Evolutionary conservation across 1,284 basidiomycete species (phyloP).

Genomic region (Cyathus pygmaeus): DNA sequence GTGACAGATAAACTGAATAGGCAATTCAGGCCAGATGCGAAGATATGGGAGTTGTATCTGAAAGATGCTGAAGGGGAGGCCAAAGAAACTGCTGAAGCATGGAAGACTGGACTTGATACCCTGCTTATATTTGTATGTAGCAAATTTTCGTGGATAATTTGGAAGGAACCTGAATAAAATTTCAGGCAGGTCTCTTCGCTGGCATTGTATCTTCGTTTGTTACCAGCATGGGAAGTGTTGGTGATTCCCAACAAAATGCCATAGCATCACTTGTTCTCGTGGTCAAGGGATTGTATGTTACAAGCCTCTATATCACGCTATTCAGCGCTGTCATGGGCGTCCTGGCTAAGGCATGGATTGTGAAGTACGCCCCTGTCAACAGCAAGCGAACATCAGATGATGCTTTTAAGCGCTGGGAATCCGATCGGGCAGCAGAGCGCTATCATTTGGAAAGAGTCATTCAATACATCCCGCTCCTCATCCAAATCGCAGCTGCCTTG

Average conservation of each 20-base stretch:
- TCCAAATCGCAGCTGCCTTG: constrained; percentile 4
- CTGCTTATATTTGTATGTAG: constrained; percentile 5
- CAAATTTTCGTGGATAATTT: too few relatives aligned
- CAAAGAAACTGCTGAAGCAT: constrained; percentile 3
- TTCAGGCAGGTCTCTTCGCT: constrained; percentile 10
- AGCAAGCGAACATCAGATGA: neutral
- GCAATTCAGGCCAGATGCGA: constrained; percentile 4
- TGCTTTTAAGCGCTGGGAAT: constrained; percentile 1
- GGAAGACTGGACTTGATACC: constrained; percentile 8
- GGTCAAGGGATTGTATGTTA: constrained; percentile 1
- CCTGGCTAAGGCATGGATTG: constrained; percentile 5
- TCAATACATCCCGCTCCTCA: neutral
- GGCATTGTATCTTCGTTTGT: constrained; percentile 5
- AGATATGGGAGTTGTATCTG: constrained; percentile 5
- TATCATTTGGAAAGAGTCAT: constrained; percentile 1
- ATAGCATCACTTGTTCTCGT: neutral
- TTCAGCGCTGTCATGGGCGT: constrained; percentile 7
- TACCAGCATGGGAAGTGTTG: neutral
- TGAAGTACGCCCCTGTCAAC: neutral
- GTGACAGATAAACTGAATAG: too few relatives aligned
- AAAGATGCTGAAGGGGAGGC: constrained; percentile 4
- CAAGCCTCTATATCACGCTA: constrained; percentile 4
- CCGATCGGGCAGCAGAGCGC: neutral
- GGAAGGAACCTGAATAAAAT: neutral
- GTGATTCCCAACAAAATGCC: neutral